Percentiles rank a stretch among this genome's conserved stretches.
Conservation (phyloP, 2,329 filamentous ascomycete species). For the Lecanicillium sp. region DNA sequence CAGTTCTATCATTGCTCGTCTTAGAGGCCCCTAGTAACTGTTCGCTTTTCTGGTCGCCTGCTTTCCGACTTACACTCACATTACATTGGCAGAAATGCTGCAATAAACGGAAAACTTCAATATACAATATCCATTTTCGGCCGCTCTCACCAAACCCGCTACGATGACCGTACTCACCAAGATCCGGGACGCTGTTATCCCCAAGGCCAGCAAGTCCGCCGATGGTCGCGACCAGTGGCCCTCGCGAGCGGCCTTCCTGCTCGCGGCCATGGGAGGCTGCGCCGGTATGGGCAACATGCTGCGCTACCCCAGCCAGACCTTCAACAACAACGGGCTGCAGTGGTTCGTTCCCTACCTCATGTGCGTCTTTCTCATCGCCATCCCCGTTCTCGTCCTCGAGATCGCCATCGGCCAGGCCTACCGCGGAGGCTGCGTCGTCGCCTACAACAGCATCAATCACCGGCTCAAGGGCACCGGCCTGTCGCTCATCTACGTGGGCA, state of each 20-base stretch:
- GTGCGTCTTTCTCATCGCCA: conserved; percentile 49
- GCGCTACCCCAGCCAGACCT: conserved; percentile 51
- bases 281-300: conserved; percentile 53
- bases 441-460: conserved; percentile 47
- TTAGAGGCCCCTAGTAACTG: too few species aligned
- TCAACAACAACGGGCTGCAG: conserved; percentile 54
- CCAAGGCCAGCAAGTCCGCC: conserved; percentile 29
- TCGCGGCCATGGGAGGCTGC: conserved; percentile 53
- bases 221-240: conserved; percentile 49
- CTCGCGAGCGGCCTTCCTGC: conserved; percentile 47
- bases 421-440: conserved; percentile 48
- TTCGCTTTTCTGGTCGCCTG: too few species aligned
- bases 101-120: not conserved
- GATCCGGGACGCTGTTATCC: conserved; percentile 28
- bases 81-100: too few species aligned
- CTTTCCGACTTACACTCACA: too few species aligned
- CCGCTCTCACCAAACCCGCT: not conserved
- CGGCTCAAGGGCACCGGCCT: conserved; percentile 49
- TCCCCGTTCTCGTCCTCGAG: conserved; percentile 50
- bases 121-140: not conserved
- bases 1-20: too few species aligned
- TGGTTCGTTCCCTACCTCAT: conserved; percentile 56
- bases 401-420: conserved; percentile 65
- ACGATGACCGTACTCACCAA: conserved; percentile 22
- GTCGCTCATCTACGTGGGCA: conserved; percentile 45